Evolutionary conservation across 1,284 basidiomycete genomes (phyloP), one percentile per base, ranked within the genome.

Genomic region (Rhodotorula glutinis): DNA sequence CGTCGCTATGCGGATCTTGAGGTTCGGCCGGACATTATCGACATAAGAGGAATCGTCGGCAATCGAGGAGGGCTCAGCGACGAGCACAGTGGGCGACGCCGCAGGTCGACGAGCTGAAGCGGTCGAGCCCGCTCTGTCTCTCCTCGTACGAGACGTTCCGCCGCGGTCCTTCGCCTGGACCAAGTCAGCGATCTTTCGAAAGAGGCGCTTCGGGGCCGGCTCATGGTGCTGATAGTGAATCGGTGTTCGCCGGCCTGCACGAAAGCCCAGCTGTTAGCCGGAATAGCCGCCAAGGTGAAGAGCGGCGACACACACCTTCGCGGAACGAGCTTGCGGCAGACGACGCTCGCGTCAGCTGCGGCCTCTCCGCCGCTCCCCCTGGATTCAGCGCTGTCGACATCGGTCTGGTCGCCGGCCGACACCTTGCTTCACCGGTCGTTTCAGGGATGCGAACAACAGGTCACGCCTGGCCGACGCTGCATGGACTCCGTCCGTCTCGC

Each of bases 1-100:
- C 25, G 73, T 71, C n/a, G 63, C 64, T 9, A 74, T 47, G 13
- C 73, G 66, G 33, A 71, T 33, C 54, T 73, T 74, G 65, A 74
- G 53, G 14, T 21, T 53, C 1, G 64, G 64, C 0, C 66, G 63
- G 7, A 43, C 9, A 21, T n/a, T 23, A 2, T 61, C 62, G 38
- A n/a, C 14, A 11, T 38, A 5, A 38, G 33, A 11, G 33, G 33
- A 11, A 11, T 38, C 33, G 33, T 5, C 33, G 11, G 11, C 33
- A 11, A 38, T 38, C 11, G 33, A 11, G 11, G 33, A 38, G 33
- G 33, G 33, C 51, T 11, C 59, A 55, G 9, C 25, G 51, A 2
- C 58, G 60, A 0, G 62, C 61, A 1, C 47, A 33, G 5, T 44
- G 51, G 27, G 66, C 60, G 9, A 58, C 53, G 16, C 62, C 17